Evolutionary conservation across 768 basidiomycete species (phyloP), one percentile per base, ranked within the genome.

Genomic region (Jaapia argillacea): DNA sequence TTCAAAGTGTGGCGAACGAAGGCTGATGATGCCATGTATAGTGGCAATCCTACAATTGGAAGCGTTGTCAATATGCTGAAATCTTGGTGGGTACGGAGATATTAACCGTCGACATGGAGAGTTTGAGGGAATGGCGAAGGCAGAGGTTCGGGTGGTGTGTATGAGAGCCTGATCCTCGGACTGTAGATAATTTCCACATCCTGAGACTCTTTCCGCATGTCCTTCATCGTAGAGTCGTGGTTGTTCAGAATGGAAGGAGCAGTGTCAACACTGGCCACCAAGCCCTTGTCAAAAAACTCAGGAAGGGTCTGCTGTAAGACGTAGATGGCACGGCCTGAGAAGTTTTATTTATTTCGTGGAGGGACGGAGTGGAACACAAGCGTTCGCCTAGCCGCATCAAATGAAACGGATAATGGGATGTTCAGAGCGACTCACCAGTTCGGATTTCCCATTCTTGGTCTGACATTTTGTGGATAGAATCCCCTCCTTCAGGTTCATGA

Each of bases 391-490:
- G 20, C n/a, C n/a, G n/a, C n/a, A n/a, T n/a, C n/a, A n/a, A 25
- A 44, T 20, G 42, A 47, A 20, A 24, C 26, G 27, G n/a, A 48
- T 23, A 33, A 43, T 36, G 13, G 33, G 47, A 27, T 43, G 39
- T 44, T 28, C 21, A 26, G 33, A 45, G 21, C 38, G 39, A 51
- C 61, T 27, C 45, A 81, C 85, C 84, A 52, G 82, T 84, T 21
- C 82, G 77, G 40, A 86, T 69, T 54, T 85, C 76, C 85, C 85
- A 88, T 51, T 88, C 85, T 5, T 69, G 65, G 57, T 88, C 85
- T 1, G 81, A 73, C 5, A 86, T n/a, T n/a, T n/a, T n/a, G 39
- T 28, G n/a, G n/a, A n/a, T n/a, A n/a, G n/a, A n/a, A n/a, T 54
- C 53, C 48, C 67, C 48, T 6, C 48, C 37, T 3, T 35, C 43